Evolutionary conservation across 768 basidiomycete genomes (phyloP).

Genomic region (Suillus paluster): DNA sequence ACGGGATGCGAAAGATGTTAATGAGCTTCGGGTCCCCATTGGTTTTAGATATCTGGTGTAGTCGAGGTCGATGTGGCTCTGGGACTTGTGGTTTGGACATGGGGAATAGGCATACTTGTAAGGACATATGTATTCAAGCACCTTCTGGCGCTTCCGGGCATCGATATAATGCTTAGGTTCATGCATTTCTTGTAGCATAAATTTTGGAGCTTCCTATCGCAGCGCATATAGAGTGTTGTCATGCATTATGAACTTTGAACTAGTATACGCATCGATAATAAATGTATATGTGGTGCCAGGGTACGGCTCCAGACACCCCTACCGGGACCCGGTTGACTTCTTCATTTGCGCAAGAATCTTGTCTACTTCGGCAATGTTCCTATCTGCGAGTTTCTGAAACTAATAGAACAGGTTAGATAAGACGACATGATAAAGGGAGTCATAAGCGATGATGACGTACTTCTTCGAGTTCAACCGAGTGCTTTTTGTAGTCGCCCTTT

Average conservation of each 20-base stretch:
- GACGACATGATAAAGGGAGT: not conserved
- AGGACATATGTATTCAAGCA: too few species aligned
- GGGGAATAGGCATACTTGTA: too few species aligned
- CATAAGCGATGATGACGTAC: slow-evolving; percentile 41
- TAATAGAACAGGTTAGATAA: slow-evolving; percentile 30
- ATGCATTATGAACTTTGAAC: not conserved
- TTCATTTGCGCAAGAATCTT: slow-evolving; percentile 65
- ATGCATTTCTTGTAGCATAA: too few species aligned
- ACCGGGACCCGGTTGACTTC: slow-evolving; percentile 49
- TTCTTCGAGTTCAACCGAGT: slow-evolving; percentile 71
- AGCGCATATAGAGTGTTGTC: not conserved
- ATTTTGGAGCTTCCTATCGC: too few species aligned
- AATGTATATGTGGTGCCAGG: not conserved
- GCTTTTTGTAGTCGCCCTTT: slow-evolving; percentile 70
- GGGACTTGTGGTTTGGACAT: too few species aligned
- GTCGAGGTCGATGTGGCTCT: too few species aligned
- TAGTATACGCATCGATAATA: not conserved
- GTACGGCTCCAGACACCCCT: slow-evolving; percentile 3
- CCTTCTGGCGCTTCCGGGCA: too few species aligned
- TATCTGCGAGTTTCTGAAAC: slow-evolving; percentile 79
- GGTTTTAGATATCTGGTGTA: not conserved
- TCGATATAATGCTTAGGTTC: too few species aligned
- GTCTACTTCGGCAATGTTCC: slow-evolving; percentile 67
- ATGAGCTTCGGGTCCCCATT: not conserved
- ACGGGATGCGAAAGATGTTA: not conserved